Conservation (phyloP, 345 rosid species). For the Eutrema japonicum region DNA sequence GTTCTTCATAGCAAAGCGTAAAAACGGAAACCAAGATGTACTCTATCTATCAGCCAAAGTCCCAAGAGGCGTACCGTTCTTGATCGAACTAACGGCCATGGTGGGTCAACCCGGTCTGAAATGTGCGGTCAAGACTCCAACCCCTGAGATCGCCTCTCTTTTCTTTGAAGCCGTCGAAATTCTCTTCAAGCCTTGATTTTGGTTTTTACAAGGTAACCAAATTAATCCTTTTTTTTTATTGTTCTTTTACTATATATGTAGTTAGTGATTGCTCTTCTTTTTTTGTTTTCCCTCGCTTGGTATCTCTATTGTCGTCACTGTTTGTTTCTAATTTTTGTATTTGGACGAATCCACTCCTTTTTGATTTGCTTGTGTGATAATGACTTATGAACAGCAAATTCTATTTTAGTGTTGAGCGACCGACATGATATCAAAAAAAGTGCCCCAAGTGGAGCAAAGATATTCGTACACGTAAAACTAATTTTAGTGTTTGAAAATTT, state of each 20-base stretch:
- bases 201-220: conserved; percentile 1
- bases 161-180: conserved; percentile 86
- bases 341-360: not conserved
- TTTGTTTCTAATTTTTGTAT: conserved; percentile 26
- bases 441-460: conserved; percentile 19
- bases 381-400: conserved; percentile 26
- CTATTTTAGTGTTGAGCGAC: conserved; percentile 16
- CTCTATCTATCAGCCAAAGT: conserved; percentile 83
- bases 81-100: conserved; percentile 76
- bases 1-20: conserved; percentile 92
- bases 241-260: conserved; percentile 20
- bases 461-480: conserved; percentile 28
- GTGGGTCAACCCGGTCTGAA: conserved; percentile 76
- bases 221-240: not conserved
- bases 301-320: not conserved
- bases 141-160: conserved; percentile 74
- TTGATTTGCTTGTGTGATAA: conserved; percentile 16
- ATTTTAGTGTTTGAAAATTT: conserved; percentile 4
- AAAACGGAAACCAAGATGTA: conserved; percentile 87
- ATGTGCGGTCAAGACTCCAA: conserved; percentile 91
- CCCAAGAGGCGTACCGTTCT: conserved; percentile 73
- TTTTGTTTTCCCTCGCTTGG: conserved; percentile 7
- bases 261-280: not conserved
- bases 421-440: conserved; percentile 28
- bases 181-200: conserved; percentile 57